Percentiles rank a stretch among this genome's conserved stretches.
Conservation (phyloP, 129 eudicot genomes). For the Chrysanthemum seticuspe region DNA sequence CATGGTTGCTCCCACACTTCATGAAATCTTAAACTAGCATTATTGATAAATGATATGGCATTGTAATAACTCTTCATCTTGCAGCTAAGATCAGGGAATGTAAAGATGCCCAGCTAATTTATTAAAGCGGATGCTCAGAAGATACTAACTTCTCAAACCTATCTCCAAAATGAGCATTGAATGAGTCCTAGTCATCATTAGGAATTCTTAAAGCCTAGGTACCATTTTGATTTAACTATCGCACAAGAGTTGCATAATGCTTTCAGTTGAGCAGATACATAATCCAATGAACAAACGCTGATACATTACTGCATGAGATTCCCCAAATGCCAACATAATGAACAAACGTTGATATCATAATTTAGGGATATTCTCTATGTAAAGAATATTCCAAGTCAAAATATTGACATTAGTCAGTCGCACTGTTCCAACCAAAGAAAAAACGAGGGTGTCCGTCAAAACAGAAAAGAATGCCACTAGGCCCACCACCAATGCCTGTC, state of each 20-base stretch:
- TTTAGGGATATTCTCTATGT: too few relatives aligned
- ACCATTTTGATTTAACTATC: conserved; percentile 5
- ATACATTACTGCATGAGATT: too few relatives aligned
- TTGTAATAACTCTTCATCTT: neutral
- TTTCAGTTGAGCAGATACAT: neutral
- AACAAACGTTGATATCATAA: too few relatives aligned
- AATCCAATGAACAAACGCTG: neutral
- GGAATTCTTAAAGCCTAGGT: neutral
- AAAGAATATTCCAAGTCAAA: too few relatives aligned
- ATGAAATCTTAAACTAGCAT: neutral
- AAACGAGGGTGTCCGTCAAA: too few relatives aligned
- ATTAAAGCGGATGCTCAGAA: too few relatives aligned
- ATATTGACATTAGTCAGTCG: too few relatives aligned
- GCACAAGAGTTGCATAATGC: conserved; percentile 5
- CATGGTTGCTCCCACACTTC: neutral
- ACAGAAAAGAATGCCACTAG: too few relatives aligned
- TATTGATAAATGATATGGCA: neutral
- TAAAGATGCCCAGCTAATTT: neutral
- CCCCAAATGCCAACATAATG: too few relatives aligned
- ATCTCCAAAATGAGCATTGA: too few relatives aligned
- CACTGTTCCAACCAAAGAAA: too few relatives aligned
- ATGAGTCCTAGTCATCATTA: neutral
- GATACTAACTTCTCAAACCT: neutral
- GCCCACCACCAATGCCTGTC: too few relatives aligned
- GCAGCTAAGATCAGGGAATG: conserved; percentile 8